Evolutionary conservation across 805 yeast genomes (phyloP).

Genomic region (Komagataella pseudopastoris): DNA sequence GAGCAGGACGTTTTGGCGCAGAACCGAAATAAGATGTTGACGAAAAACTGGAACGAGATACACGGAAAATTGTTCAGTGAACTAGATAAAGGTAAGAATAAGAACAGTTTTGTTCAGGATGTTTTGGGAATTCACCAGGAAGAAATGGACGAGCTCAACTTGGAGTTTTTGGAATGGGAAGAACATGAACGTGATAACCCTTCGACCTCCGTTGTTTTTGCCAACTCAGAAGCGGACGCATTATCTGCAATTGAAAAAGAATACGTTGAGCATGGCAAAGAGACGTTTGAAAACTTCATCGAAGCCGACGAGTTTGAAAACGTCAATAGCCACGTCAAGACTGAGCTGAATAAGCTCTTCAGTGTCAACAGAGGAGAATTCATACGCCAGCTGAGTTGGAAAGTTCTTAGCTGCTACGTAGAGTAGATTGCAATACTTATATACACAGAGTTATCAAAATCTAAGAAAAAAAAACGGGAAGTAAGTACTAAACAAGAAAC

Average conservation of each 20-base stretch:
- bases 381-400: not conserved
- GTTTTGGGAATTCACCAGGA: constrained; percentile 9
- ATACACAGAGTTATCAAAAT: not conserved
- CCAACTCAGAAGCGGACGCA: not conserved
- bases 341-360: not conserved
- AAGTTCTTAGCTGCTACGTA: not conserved
- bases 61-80: constrained; percentile 19
- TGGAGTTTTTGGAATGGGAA: constrained; percentile 11
- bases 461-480: not conserved
- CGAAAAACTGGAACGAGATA: constrained; percentile 30
- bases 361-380: not conserved
- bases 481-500: not conserved
- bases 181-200: constrained; percentile 2
- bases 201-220: not conserved
- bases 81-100: constrained; percentile 4
- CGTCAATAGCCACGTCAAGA: constrained; percentile 5
- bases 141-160: constrained; percentile 31
- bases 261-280: not conserved
- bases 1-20: constrained; percentile 9
- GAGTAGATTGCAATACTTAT: not conserved
- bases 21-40: constrained; percentile 11
- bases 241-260: not conserved
- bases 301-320: constrained; percentile 11
- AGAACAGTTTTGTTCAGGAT: constrained; percentile 5
- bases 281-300: not conserved